Conservation (phyloP, 2,329 filamentous ascomycete species). For the Cordyceps cicadae region DNA sequence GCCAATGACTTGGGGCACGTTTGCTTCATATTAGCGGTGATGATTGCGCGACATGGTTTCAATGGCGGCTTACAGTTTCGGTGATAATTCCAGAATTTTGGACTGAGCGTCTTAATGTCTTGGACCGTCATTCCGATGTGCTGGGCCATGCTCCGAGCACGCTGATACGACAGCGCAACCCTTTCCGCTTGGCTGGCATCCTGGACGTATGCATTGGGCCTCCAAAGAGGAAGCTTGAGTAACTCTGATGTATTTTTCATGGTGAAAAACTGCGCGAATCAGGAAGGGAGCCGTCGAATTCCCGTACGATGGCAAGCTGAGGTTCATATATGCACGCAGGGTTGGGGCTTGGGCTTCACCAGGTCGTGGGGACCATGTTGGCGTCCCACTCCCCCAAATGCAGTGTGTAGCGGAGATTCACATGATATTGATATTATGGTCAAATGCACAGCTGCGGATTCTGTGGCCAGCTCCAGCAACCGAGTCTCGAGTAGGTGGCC, state of each 20-base stretch:
- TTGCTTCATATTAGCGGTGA: background rate
- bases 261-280: background rate
- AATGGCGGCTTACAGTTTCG: constrained; percentile 16
- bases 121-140: constrained; percentile 10
- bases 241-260: background rate
- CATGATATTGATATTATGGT: background rate
- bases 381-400: background rate
- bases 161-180: background rate
- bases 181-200: background rate
- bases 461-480: background rate
- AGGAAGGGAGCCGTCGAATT: background rate
- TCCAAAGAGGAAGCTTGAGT: background rate
- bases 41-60: background rate
- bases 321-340: background rate
- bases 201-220: background rate
- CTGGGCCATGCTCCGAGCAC: background rate
- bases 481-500: background rate
- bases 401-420: background rate
- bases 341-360: background rate
- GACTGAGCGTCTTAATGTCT: constrained; percentile 17
- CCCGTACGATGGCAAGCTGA: background rate
- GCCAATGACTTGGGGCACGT: background rate
- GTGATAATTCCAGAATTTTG: constrained; percentile 21
- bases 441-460: background rate
- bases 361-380: background rate